A percentile compares a stretch with the other conserved stretches of the same genome.
These are phyloP conservation scores for Coniferiporia weirii DNA, from an alignment of 1,284 basidiomycete species.

Conservation along the genomic window DNA sequence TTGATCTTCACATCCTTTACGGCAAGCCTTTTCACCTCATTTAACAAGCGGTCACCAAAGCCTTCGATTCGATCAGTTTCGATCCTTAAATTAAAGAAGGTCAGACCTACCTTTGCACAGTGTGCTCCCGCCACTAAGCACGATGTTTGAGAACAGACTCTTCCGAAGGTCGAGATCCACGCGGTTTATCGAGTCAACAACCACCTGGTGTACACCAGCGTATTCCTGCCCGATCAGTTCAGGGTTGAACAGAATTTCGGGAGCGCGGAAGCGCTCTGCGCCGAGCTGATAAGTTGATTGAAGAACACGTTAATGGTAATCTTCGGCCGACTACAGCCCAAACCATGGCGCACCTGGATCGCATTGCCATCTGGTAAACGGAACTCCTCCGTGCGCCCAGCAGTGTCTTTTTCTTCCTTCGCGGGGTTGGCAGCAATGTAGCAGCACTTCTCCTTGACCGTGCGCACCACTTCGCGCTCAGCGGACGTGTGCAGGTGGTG, in stretches of 20 bases:
- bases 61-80: slow-evolving; percentile 42
- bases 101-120: slow-evolving; percentile 74
- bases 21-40: slow-evolving; percentile 96
- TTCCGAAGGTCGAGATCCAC: slow-evolving; percentile 91
- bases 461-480: slow-evolving; percentile 94
- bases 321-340: not conserved
- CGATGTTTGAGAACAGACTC: slow-evolving; percentile 93
- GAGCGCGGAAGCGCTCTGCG: slow-evolving; percentile 92
- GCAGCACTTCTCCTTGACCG: slow-evolving; percentile 98
- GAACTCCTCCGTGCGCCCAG: slow-evolving; percentile 82
- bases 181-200: slow-evolving; percentile 83
- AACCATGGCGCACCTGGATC: slow-evolving; percentile 52
- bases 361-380: slow-evolving; percentile 93
- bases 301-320: not conserved
- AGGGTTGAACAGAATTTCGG: slow-evolving; percentile 97
- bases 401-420: slow-evolving; percentile 89
- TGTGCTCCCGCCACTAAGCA: slow-evolving; percentile 95
- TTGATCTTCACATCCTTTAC: slow-evolving; percentile 98
- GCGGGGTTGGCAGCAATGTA: slow-evolving; percentile 88
- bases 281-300: slow-evolving; percentile 60
- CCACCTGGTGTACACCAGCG: slow-evolving; percentile 94
- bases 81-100: not conserved
- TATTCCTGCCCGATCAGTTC: slow-evolving; percentile 96
- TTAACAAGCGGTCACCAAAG: slow-evolving; percentile 92
- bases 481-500: slow-evolving; percentile 96